A percentile compares a stretch with the other conserved stretches of the same genome.
Evolutionary conservation across 1,284 basidiomycete species (phyloP).

Genomic region (Cutaneotrichosporon cyanovorans): DNA sequence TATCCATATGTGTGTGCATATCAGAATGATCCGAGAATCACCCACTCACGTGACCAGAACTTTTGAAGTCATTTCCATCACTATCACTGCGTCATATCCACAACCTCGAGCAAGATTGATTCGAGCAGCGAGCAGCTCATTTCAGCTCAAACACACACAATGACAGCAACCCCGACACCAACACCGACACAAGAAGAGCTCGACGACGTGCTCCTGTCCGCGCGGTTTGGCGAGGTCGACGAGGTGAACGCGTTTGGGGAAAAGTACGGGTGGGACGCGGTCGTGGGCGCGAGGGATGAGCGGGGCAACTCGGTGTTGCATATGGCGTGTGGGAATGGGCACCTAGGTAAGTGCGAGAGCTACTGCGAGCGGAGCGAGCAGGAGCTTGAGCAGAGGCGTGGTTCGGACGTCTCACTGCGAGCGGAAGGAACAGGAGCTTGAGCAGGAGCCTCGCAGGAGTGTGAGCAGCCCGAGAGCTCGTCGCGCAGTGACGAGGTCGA

Average conservation of each 20-base stretch:
- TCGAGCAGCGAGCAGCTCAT: too few species aligned
- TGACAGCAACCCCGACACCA: too few species aligned
- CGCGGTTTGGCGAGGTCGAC: constrained; percentile 74
- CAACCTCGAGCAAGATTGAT: too few species aligned
- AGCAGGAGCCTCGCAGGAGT: background rate
- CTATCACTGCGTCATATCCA: too few species aligned
- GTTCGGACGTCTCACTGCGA: too few species aligned
- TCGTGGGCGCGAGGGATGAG: constrained; percentile 59
- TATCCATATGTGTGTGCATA: too few species aligned
- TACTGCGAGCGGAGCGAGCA: background rate
- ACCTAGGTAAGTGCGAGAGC: constrained; percentile 56
- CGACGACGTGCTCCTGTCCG: constrained; percentile 70
- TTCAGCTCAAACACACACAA: constrained; percentile 2
- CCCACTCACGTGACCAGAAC: too few species aligned
- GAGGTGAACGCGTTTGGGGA: constrained; percentile 62
- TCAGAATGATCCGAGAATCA: too few species aligned
- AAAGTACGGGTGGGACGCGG: constrained; percentile 53
- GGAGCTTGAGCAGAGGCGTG: background rate
- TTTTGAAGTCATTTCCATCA: too few species aligned
- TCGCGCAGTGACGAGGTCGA: too few species aligned
- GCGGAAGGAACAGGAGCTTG: background rate
- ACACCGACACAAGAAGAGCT: constrained; percentile 53
- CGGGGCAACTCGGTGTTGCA: constrained; percentile 71
- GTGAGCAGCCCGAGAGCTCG: too few species aligned
- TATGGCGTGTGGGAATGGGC: constrained; percentile 79